Conservation (phyloP, 2,329 filamentous ascomycete genomes). For the Monilinia aucupariae region DNA sequence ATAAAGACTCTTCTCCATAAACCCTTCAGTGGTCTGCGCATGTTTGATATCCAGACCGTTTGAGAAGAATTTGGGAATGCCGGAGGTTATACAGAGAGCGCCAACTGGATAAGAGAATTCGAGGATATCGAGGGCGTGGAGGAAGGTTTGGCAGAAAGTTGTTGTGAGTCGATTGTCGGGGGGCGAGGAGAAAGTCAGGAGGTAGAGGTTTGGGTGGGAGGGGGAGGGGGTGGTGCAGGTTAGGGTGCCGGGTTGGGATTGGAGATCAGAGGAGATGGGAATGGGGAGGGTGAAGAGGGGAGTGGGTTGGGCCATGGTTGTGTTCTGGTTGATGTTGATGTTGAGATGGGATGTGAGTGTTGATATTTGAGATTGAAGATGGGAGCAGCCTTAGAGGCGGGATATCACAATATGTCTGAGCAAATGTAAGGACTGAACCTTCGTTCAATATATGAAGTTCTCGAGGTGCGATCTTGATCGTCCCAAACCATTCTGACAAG, state of each 20-base stretch:
- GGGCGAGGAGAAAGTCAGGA: slow-evolving; percentile 65
- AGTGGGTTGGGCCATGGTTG: slow-evolving; percentile 21
- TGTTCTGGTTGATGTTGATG: neutral
- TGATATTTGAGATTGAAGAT: neutral
- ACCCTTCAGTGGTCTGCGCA: slow-evolving; percentile 54
- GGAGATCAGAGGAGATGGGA: slow-evolving; percentile 39
- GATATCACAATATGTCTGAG: neutral
- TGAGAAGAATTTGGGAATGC: slow-evolving; percentile 72
- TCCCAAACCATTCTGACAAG: neutral
- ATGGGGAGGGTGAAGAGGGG: slow-evolving; percentile 57
- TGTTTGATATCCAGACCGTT: slow-evolving; percentile 76
- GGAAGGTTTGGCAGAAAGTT: slow-evolving; percentile 59
- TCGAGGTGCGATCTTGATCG: neutral
- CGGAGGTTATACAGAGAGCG: slow-evolving; percentile 71
- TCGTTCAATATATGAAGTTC: neutral
- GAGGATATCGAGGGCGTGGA: slow-evolving; percentile 69
- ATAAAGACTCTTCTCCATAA: slow-evolving; percentile 57
- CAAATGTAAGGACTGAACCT: neutral
- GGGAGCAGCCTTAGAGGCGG: neutral
- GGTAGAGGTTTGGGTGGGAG: slow-evolving; percentile 48
- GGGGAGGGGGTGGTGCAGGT: slow-evolving; percentile 56
- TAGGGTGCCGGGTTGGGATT: slow-evolving; percentile 49
- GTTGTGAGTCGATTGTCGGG: slow-evolving; percentile 73
- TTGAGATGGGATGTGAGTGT: neutral
- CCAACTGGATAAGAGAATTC: slow-evolving; percentile 60